Evolutionary conservation across 148 eudicot genomes (phyloP).

Genomic region (Vaccinium macrocarpon): DNA sequence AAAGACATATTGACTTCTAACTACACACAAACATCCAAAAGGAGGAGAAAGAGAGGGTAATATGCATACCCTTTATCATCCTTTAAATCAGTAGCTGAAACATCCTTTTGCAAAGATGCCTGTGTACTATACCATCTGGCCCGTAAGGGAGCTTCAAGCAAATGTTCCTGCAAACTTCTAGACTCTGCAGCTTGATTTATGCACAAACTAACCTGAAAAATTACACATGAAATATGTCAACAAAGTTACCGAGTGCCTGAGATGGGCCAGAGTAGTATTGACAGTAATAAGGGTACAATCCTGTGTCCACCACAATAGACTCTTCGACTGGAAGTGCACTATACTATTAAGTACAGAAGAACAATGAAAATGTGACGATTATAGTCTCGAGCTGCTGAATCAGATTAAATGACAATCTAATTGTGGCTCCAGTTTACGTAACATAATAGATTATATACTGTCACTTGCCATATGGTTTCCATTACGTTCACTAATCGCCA

Average conservation of each 20-base stretch:
- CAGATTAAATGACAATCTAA: not conserved
- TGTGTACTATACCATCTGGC: slow-evolving; percentile 38
- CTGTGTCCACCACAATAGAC: not conserved
- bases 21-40: not conserved
- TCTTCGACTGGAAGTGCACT: not conserved
- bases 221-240: slow-evolving; percentile 3
- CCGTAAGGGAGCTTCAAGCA: slow-evolving; percentile 22
- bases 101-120: slow-evolving; percentile 39
- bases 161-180: slow-evolving; percentile 23
- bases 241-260: not conserved
- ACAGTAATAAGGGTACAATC: not conserved
- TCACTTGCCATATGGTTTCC: not conserved
- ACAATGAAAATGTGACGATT: not conserved
- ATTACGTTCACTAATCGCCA: not conserved
- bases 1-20: not conserved
- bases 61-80: slow-evolving; percentile 36
- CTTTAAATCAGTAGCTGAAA: slow-evolving; percentile 28
- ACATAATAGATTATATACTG: not conserved
- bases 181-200: slow-evolving; percentile 32
- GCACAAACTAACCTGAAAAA: slow-evolving; percentile 30
- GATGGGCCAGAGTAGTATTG: not conserved
- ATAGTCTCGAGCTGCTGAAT: not conserved
- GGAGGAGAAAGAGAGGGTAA: not conserved
- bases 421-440: not conserved
- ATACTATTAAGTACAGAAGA: not conserved